Evolutionary conservation across 306 rosid genomes (phyloP), one percentile per base, ranked within the genome.

Genomic region (Medicago lupulina): DNA sequence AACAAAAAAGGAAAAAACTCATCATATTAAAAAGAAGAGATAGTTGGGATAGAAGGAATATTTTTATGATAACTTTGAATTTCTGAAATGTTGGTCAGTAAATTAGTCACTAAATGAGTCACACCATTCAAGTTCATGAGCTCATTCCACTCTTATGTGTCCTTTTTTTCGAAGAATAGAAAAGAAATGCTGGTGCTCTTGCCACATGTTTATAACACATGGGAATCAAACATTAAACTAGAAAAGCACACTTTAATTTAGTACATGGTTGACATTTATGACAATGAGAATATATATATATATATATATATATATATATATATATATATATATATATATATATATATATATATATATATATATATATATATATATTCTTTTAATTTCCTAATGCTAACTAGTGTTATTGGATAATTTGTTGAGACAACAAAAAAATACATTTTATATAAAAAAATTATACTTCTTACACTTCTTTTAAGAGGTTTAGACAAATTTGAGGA

Each of bases 121-220:
- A 8, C 41, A 43, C 8, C 40, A 21, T 40, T 41, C 8, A 50
- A 53, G 78, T 63, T 63, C 70, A 76, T 63, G 75, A 76, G 16
- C 71, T 54, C 23, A 49, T 40, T 46, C 73, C 75, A 46, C 72
- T 77, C 57, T 55, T 36, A n/a, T 38, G 57, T 60, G 70, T 67
- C 28, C 57, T 14, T 23, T 36, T 36, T 13, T 36, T 57, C 0
- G 5, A 65, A 53, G 7, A 36, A 71, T 15, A 72, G 19, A 54
- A 54, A 4, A 21, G 64, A 58, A 67, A 70, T 75, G 58, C 31
- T 67, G 74, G 54, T 74, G 47, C 12, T 74, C 25, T 40, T 81
- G 84, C 73, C 80, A 70, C 44, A 14, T 80, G 69, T 76, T 53
- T 61, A 23, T 23, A 10, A 34, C 81, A 76, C 82, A 78, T 77